Conservation (phyloP, 2,329 filamentous ascomycete species). For the Salinomyces thailandicus region DNA sequence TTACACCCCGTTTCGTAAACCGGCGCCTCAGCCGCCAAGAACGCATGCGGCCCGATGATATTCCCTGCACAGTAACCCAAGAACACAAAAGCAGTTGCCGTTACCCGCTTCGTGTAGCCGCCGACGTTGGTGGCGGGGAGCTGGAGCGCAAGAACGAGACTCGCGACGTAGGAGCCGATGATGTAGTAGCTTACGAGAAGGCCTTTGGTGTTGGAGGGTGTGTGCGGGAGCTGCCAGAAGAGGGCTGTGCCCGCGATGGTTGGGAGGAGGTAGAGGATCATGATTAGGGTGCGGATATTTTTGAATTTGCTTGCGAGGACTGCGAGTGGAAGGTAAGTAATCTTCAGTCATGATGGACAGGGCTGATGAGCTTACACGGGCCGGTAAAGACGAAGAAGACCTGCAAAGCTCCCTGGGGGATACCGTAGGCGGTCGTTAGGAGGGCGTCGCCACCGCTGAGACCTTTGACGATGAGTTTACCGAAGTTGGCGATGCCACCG, state of each 20-base stretch:
- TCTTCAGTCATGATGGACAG: too few species aligned
- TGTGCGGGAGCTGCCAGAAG: conserved; percentile 40
- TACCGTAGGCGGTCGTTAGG: conserved; percentile 42
- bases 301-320: conserved; percentile 43
- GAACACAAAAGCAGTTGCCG: conserved; percentile 38
- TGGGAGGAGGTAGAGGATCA: conserved; percentile 43
- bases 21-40: conserved; percentile 36
- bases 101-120: conserved; percentile 40
- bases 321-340: too few species aligned
- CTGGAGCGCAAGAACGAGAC: conserved; percentile 44
- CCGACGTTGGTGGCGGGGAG: conserved; percentile 41
- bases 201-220: conserved; percentile 32
- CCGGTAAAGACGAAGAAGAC: conserved; percentile 45
- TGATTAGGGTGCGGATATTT: conserved; percentile 35
- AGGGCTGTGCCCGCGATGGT: conserved; percentile 41
- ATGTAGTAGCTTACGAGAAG: conserved; percentile 46
- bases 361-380: conserved; percentile 39
- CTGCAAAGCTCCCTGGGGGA: conserved; percentile 46
- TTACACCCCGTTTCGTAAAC: conserved; percentile 44
- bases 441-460: conserved; percentile 33
- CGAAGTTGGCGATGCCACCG: conserved; percentile 44
- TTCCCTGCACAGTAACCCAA: conserved; percentile 36
- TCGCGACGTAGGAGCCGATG: conserved; percentile 38
- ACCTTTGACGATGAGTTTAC: conserved; percentile 46
- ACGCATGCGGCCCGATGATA: conserved; percentile 39